Evolutionary conservation across 768 basidiomycete genomes (phyloP).

Genomic region (Lentinula sp.): DNA sequence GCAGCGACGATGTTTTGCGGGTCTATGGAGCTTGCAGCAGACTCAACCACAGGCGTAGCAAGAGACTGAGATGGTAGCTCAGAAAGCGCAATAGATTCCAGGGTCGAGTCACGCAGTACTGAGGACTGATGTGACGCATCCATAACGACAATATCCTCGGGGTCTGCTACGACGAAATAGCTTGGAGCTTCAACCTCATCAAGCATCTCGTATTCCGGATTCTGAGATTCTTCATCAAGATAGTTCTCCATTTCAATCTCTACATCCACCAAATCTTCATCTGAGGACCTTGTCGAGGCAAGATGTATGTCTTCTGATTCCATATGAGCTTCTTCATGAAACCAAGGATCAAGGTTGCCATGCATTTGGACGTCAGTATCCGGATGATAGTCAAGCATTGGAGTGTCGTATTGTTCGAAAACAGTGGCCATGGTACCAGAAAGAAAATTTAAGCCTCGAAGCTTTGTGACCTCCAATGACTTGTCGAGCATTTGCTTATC

Average conservation of each 20-base stretch:
- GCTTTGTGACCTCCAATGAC: not conserved
- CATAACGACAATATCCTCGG: conserved; percentile 44
- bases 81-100: not conserved
- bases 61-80: not conserved
- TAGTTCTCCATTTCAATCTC: conserved; percentile 67
- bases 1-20: not conserved
- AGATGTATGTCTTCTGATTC: conserved; percentile 41
- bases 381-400: conserved; percentile 54
- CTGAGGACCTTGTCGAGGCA: conserved; percentile 14
- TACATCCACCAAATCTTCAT: conserved; percentile 34
- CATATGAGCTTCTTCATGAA: conserved; percentile 50
- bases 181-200: conserved; percentile 28
- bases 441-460: conserved; percentile 3
- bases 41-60: not conserved
- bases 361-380: conserved; percentile 63
- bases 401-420: conserved; percentile 54
- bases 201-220: conserved; percentile 53
- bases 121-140: conserved; percentile 27
- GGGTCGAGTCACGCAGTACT: not conserved
- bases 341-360: conserved; percentile 45
- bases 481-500: not conserved
- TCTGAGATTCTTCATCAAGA: conserved; percentile 28
- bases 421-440: conserved; percentile 28
- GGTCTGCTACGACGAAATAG: conserved; percentile 21
- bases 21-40: not conserved